Conservation (phyloP, 225 moss, liverwort and hornwort genomes). For the Bryoerythrophyllum caledonicum region DNA sequence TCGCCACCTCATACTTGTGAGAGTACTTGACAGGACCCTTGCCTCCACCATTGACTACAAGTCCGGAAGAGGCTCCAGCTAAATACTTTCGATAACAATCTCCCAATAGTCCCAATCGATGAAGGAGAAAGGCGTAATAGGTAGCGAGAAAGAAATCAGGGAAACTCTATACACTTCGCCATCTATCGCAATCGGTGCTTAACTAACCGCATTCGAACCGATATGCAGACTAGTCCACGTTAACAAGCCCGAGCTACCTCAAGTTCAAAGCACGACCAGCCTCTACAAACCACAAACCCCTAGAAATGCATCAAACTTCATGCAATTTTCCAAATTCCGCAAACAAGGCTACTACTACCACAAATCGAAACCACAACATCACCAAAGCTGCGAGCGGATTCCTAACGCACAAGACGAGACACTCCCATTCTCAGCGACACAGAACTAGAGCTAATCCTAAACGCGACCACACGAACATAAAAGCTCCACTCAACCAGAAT, state of each 20-base stretch:
- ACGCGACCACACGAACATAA: constrained; percentile 21
- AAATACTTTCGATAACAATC: not conserved
- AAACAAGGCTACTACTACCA: constrained; percentile 4
- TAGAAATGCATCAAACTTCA: constrained; percentile 23
- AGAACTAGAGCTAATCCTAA: constrained; percentile 15
- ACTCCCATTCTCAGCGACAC: constrained; percentile 1
- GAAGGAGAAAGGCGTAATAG: not conserved
- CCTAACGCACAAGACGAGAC: not conserved
- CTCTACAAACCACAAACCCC: constrained; percentile 3
- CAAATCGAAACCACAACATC: constrained; percentile 15
- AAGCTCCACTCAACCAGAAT: constrained; percentile 14
- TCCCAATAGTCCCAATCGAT: not conserved
- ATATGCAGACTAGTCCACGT: constrained; percentile 2
- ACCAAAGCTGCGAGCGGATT: not conserved
- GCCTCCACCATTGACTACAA: too few relatives aligned
- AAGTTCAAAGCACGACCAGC: constrained; percentile 9
- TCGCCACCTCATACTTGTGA: too few relatives aligned
- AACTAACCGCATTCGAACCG: not conserved
- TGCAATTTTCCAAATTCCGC: constrained; percentile 23
- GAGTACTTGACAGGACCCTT: too few relatives aligned
- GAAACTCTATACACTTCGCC: constrained; percentile 10
- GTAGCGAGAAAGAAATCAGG: not conserved
- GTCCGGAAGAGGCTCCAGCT: too few relatives aligned
- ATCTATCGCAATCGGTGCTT: constrained; percentile 9
- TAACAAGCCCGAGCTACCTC: constrained; percentile 12